Base-by-base conservation (phyloP, 306 rosid genomes). In the Senna siamea region DNA sequence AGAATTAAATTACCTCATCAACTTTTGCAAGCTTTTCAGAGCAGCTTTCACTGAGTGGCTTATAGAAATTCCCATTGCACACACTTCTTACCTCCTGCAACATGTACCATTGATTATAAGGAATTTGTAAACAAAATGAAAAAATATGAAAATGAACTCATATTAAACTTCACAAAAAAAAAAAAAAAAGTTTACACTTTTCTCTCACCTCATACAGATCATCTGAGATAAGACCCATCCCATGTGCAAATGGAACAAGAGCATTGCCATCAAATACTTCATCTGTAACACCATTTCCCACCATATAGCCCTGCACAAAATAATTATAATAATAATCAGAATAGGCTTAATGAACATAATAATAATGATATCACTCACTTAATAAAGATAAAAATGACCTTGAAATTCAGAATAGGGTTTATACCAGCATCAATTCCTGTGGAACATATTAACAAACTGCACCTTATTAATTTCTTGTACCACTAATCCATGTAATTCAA, bases 221-320 rank as follows among this genome's bases (percentile, higher is more conserved):
- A 67, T 91, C 93, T 44, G 97, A 83, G 81, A 94, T 94, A 59
- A 94, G 85, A 40, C 96, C 97, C 98, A 94, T 94, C 75, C 98
- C 98, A 34, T 94, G 96, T 10, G 43, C 92, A 85, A 94, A 94
- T 69, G 98, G 98, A 63, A 94, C 86, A 76, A 91, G 89, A 63
- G 98, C 98, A 76, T 91, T 94, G 69, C 96, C 98, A 79, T 91
- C 98, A n/a, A 86, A 61, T 23, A 11, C 44, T 3, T 87, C 85
- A 84, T 94, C 98, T 2, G 96, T 58, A 40, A 94, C 96, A 44
- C 98, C 98, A 84, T 94, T 94, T 78, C 98, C 98, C 73, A 94
- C 96, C 77, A 94, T 22, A 80, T 88, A 94, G 57, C 98, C 98
- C 98, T 94, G 85, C 52, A 58, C 19, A 9, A 5, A n/a, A 53